Evolutionary conservation across 441 rosid genomes (phyloP), one percentile per base, ranked within the genome.

Genomic region (Rhodomyrtus psidioides): DNA sequence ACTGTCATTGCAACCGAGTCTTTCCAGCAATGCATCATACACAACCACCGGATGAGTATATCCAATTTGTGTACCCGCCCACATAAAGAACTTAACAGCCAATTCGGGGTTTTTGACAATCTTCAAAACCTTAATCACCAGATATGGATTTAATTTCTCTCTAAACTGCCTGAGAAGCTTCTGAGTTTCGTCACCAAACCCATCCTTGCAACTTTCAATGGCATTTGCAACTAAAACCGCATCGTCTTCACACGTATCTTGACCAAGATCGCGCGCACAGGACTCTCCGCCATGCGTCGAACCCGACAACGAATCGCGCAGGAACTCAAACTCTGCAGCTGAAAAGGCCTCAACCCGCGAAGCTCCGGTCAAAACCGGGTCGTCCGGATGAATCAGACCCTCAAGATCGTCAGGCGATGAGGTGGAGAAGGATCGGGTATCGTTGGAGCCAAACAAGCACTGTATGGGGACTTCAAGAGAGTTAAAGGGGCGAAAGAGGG

Each of bases 61-160:
- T 83, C 98, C 98, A 86, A 96, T 94, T 89, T 97, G 98, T 89
- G 95, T 92, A 87, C 98, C 97, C 10, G 96, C 95, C 98, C 98
- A 97, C 7, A 92, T 55, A 82, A 97, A 97, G 90, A 97, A 97
- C 87, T 93, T 91, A 60, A 94, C 91, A 83, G 92, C 92, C 88
- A 90, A 87, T 87, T 91, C 95, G 3, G 95, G 95, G 49, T 79
- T 93, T 75, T 92, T 88, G 24, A 94, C 34, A 85, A 90, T 89
- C 88, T 88, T 90, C 91, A 97, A 88, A 75, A 94, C 97, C 88
- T 94, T 93, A 89, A 92, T 88, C 19, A 94, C 98, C 82, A 96
- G 90, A 55, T 87, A 82, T 34, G 91, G 94, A 82, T 82, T 90
- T 84, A 96, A 83, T 85, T 91, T 95, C 89, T 89, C 94, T 87